These are phyloP conservation scores for Cutaneotrichosporon dermatis DNA, from an alignment of 1,284 basidiomycete species.

Conservation along the genomic window DNA sequence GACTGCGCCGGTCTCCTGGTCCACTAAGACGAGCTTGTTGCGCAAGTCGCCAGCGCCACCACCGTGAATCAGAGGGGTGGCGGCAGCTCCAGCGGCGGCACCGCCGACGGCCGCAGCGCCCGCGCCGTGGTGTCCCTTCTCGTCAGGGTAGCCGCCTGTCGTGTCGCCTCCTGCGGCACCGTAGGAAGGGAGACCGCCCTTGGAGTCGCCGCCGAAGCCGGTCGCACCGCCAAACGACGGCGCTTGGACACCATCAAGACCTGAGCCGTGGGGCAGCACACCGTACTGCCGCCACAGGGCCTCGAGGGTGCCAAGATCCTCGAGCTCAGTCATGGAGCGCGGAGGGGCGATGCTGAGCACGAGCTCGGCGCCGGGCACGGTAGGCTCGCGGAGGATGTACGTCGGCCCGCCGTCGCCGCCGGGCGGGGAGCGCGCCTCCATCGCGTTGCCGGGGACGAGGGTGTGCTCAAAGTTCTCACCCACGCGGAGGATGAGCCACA, in stretches of 20 bases:
- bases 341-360: slow-evolving; percentile 42
- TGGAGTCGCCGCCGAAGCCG: not conserved
- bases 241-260: slow-evolving; percentile 23
- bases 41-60: slow-evolving; percentile 54
- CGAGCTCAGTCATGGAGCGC: slow-evolving; percentile 39
- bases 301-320: slow-evolving; percentile 67
- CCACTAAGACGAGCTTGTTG: slow-evolving; percentile 66
- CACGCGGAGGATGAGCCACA: slow-evolving; percentile 47
- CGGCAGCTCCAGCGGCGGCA: not conserved
- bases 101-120: not conserved
- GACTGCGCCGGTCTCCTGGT: slow-evolving; percentile 68
- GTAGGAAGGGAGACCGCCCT: slow-evolving; percentile 3
- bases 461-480: slow-evolving; percentile 44
- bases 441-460: slow-evolving; percentile 33
- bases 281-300: slow-evolving; percentile 65
- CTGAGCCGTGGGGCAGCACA: slow-evolving; percentile 35
- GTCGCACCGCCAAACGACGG: slow-evolving; percentile 4
- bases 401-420: slow-evolving; percentile 29
- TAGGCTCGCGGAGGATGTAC: slow-evolving; percentile 17
- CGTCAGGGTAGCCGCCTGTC: slow-evolving; percentile 4
- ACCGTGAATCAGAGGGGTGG: slow-evolving; percentile 8
- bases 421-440: slow-evolving; percentile 19
- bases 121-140: slow-evolving; percentile 3
- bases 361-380: slow-evolving; percentile 40
- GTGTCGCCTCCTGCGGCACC: not conserved